phyloP scores from a whole-genome alignment of 768 basidiomycete species.

The Gyrodon lividus region DNA sequence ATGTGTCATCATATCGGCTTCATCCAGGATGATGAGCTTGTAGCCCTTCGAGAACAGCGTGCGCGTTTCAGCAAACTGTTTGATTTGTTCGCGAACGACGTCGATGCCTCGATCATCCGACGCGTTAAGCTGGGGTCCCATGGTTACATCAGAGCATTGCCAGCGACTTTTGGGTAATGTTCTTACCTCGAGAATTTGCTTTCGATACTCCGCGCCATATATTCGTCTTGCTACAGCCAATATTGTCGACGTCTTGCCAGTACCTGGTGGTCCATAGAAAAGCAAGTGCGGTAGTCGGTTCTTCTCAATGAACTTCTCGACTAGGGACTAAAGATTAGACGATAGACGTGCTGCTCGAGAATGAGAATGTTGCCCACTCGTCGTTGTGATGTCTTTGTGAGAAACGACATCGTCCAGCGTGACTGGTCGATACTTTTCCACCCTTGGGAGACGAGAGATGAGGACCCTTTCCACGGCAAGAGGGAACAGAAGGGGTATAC shows the following conservation, averaged over 20 bases:
- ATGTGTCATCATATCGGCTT: conserved; percentile 99
- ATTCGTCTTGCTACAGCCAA: conserved; percentile 92
- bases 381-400: conserved; percentile 91
- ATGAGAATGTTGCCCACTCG: conserved; percentile 55
- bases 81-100: conserved; percentile 97
- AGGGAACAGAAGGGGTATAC: conserved; percentile 37
- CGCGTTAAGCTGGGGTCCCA: conserved; percentile 74
- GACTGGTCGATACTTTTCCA: conserved; percentile 95
- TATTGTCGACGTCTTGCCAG: conserved; percentile 97
- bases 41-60: conserved; percentile 90
- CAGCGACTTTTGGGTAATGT: neutral
- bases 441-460: conserved; percentile 51
- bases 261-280: conserved; percentile 98
- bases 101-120: conserved; percentile 99
- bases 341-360: neutral
- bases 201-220: conserved; percentile 82
- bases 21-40: conserved; percentile 97
- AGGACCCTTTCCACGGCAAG: neutral
- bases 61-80: conserved; percentile 95
- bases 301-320: conserved; percentile 95
- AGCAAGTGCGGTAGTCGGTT: conserved; percentile 92
- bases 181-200: conserved; percentile 90
- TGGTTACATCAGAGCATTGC: conserved; percentile 2
- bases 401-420: conserved; percentile 94
- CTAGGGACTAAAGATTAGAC: conserved; percentile 41